Percentiles rank a stretch among this genome's conserved stretches.
Conservation (phyloP, 495 filamentous ascomycete genomes). For the Penicillium cataractarum region DNA sequence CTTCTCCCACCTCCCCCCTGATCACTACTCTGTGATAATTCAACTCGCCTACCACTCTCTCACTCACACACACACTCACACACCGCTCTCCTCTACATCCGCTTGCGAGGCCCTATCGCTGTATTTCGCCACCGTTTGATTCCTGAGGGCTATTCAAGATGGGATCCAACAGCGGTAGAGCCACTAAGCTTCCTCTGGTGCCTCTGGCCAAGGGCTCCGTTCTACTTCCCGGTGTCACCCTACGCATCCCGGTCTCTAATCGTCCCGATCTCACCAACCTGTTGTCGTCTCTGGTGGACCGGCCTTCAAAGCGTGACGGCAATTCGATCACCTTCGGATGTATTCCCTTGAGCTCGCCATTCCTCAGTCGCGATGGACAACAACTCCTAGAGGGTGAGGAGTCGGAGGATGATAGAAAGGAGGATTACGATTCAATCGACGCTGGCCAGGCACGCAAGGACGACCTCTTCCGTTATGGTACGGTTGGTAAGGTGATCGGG, state of each 20-base stretch:
- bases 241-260: constrained; percentile 75
- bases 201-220: constrained; percentile 73
- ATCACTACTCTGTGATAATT: constrained; percentile 30
- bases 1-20: constrained; percentile 28
- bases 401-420: constrained; percentile 41
- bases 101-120: constrained; percentile 13
- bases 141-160: constrained; percentile 29
- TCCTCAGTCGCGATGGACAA: constrained; percentile 70
- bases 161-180: constrained; percentile 48
- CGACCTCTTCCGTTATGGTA: constrained; percentile 76
- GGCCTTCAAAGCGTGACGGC: constrained; percentile 63
- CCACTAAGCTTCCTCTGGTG: constrained; percentile 69
- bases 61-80: background rate
- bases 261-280: constrained; percentile 83
- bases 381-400: constrained; percentile 61
- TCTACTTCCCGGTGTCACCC: constrained; percentile 77
- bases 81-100: constrained; percentile 3
- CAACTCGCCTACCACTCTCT: constrained; percentile 11
- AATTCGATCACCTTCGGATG: constrained; percentile 76
- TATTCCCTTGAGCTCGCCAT: constrained; percentile 74
- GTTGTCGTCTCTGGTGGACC: constrained; percentile 73
- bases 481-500: constrained; percentile 79
- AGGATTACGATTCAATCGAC: constrained; percentile 51
- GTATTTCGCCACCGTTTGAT: constrained; percentile 12
- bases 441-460: constrained; percentile 65